Evolutionary conservation across 306 rosid species (phyloP).

Genomic region (Castanopsis chinensis): DNA sequence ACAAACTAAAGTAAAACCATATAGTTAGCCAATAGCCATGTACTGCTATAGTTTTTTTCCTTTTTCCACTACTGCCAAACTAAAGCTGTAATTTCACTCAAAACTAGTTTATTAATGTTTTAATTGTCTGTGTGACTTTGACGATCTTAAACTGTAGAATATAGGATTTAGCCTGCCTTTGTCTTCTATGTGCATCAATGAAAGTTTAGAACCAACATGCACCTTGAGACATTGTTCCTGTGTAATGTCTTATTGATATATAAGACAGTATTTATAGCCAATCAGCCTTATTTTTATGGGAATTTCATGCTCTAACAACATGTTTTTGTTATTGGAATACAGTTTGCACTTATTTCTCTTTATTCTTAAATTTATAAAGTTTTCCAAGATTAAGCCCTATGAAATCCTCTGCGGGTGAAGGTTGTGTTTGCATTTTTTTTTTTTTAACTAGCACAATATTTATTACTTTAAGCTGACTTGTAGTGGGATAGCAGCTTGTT

Average conservation of each 20-base stretch:
- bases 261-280: conserved; percentile 74
- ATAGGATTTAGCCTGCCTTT: not conserved
- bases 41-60: not conserved
- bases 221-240: not conserved
- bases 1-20: not conserved
- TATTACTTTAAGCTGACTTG: not conserved
- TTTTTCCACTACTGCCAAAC: not conserved
- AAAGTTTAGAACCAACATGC: not conserved
- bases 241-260: not conserved
- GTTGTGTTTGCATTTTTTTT: too few relatives aligned
- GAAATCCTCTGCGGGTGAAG: too few relatives aligned
- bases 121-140: conserved; percentile 11
- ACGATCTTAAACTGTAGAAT: conserved; percentile 1
- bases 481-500: not conserved
- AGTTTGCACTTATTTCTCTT: not conserved
- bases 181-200: not conserved
- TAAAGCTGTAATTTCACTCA: not conserved
- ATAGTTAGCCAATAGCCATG: not conserved
- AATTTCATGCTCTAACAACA: not conserved
- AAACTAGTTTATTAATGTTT: not conserved
- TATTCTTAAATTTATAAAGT: not conserved
- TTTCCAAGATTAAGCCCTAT: too few relatives aligned
- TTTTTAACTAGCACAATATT: too few relatives aligned
- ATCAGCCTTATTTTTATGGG: conserved; percentile 47
- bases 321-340: not conserved